Conservation (phyloP, 2,329 filamentous ascomycete species). For the Exutisphaerella laricina region DNA sequence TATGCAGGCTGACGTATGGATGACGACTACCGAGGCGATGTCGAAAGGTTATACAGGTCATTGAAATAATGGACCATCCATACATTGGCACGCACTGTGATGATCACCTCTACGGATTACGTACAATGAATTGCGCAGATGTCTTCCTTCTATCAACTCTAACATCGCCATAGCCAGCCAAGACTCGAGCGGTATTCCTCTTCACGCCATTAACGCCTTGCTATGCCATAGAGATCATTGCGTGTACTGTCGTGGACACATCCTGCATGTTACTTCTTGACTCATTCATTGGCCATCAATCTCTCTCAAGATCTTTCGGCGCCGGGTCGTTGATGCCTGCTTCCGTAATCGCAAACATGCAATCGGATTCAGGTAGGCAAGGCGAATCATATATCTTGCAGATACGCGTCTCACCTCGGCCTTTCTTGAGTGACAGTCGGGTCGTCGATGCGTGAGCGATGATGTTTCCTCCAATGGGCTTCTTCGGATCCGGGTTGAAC, state of each 20-base stretch:
- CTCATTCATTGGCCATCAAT: too few relatives aligned
- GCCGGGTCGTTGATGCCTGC: slow-evolving; percentile 94
- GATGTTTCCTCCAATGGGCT: slow-evolving; percentile 97
- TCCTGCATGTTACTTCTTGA: too few relatives aligned
- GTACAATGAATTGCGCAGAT: too few relatives aligned
- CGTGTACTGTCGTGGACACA: too few relatives aligned
- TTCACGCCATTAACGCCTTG: too few relatives aligned
- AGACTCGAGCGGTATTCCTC: too few relatives aligned
- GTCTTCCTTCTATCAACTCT: too few relatives aligned
- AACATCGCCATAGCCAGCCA: too few relatives aligned
- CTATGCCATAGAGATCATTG: slow-evolving; percentile 7
- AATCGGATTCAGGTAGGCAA: slow-evolving; percentile 93
- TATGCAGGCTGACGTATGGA: slow-evolving; percentile 4
- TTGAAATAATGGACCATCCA: too few relatives aligned
- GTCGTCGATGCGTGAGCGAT: slow-evolving; percentile 98
- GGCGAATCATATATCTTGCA: slow-evolving; percentile 99
- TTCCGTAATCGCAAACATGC: slow-evolving; percentile 93
- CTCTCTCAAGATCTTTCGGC: slow-evolving; percentile 92
- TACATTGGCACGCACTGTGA: too few relatives aligned
- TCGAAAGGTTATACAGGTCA: too few relatives aligned
- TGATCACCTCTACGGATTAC: too few relatives aligned
- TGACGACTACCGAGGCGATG: slow-evolving; percentile 4
- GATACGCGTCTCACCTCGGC: slow-evolving; percentile 87
- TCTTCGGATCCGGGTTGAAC: slow-evolving; percentile 99
- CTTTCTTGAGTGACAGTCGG: slow-evolving; percentile 90